phyloP scores from a whole-genome alignment of 2,329 filamentous ascomycete species.

The Colletotrichum horii region DNA sequence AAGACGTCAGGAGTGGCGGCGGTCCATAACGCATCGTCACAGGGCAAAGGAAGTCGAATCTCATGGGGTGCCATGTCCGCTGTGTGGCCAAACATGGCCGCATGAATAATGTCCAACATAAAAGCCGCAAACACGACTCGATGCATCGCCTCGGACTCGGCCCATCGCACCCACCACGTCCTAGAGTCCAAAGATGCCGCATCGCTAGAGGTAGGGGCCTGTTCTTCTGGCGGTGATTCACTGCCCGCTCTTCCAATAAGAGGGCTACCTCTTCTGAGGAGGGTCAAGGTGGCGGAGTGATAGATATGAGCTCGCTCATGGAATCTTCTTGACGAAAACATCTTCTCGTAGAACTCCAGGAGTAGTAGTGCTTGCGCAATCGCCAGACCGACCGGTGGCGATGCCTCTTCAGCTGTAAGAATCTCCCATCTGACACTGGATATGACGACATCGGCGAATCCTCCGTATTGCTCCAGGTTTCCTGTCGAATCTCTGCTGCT shows the following conservation, averaged over 20 bases:
- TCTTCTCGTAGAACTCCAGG: constrained; percentile 90
- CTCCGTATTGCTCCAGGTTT: constrained; percentile 50
- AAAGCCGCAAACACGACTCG: constrained; percentile 89
- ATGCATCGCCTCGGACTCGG: constrained; percentile 85
- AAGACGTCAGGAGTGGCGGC: constrained; percentile 80
- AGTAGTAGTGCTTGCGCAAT: constrained; percentile 85
- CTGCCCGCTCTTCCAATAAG: constrained; percentile 80
- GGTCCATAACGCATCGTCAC: constrained; percentile 86
- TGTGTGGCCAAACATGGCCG: constrained; percentile 90
- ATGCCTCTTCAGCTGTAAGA: constrained; percentile 80
- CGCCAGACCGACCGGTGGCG: constrained; percentile 85
- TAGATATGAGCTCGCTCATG: constrained; percentile 92
- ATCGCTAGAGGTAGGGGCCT: constrained; percentile 29
- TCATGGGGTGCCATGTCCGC: constrained; percentile 92
- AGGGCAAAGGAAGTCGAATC: constrained; percentile 83
- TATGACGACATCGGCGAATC: constrained; percentile 65
- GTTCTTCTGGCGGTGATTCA: constrained; percentile 76
- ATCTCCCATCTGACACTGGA: constrained; percentile 82
- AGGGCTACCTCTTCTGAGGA: constrained; percentile 86
- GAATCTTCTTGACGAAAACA: constrained; percentile 81
- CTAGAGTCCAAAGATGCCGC: constrained; percentile 42
- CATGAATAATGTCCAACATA: constrained; percentile 87
- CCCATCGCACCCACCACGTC: constrained; percentile 84
- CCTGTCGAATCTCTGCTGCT: constrained; percentile 66
- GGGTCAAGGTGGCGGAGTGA: constrained; percentile 82